phyloP scores from a whole-genome alignment of 345 rosid genomes.

The Noccaea bulbosa region DNA sequence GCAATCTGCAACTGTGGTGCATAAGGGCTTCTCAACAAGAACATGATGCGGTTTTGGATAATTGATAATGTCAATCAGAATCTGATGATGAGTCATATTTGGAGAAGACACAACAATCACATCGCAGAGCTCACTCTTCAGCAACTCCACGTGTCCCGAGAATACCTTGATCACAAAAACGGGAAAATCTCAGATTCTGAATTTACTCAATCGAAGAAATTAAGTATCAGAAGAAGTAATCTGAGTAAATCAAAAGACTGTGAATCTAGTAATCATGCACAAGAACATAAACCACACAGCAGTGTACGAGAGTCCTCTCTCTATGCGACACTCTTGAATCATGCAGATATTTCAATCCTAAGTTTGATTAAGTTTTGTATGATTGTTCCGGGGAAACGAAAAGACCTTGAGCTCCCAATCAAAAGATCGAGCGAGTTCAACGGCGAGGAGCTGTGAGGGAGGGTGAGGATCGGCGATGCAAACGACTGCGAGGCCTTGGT shows the following conservation, averaged over 20 bases:
- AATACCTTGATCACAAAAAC: conserved; percentile 55
- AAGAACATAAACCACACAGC: too few species aligned
- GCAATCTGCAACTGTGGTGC: conserved; percentile 88
- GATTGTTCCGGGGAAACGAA: background rate
- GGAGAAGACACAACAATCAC: conserved; percentile 86
- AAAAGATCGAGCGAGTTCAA: conserved; percentile 62
- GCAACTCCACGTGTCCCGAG: conserved; percentile 73
- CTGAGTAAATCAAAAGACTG: too few species aligned
- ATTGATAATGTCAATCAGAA: conserved; percentile 75
- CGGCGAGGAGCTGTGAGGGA: conserved; percentile 69
- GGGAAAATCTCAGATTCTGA: background rate
- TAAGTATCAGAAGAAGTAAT: background rate
- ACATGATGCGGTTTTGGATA: conserved; percentile 84
- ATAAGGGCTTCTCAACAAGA: conserved; percentile 95
- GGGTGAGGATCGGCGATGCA: conserved; percentile 83
- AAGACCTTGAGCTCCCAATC: conserved; percentile 68
- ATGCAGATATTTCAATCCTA: background rate
- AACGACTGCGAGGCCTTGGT: conserved; percentile 66
- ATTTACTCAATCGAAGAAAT: background rate
- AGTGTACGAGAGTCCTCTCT: too few species aligned
- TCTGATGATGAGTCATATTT: conserved; percentile 89
- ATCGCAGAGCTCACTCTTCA: conserved; percentile 80
- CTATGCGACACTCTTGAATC: too few species aligned
- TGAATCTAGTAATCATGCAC: too few species aligned
- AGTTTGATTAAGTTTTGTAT: background rate